These are phyloP conservation scores for Theileria parva DNA, from an alignment of 169 alveolate genomes.

Conservation along the genomic window DNA sequence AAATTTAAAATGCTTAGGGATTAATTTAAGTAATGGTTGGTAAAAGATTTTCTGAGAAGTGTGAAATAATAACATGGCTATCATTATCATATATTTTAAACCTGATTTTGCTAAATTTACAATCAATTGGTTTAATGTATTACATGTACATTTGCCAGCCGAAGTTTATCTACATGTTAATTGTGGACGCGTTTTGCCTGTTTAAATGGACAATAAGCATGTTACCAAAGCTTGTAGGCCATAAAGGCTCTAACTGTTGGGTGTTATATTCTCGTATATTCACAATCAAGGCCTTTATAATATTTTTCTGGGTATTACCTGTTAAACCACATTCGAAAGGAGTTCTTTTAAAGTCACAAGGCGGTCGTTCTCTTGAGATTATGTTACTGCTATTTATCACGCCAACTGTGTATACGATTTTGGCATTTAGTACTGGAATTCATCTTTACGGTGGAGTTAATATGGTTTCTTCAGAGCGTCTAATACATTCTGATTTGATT, in stretches of 20 bases:
- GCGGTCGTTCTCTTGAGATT: slow-evolving; percentile 61
- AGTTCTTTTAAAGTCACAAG: slow-evolving; percentile 9
- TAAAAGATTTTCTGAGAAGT: slow-evolving; percentile 30
- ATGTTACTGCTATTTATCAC: slow-evolving; percentile 48
- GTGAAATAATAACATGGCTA: slow-evolving; percentile 69
- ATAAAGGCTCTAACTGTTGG: slow-evolving; percentile 78
- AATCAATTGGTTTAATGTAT: slow-evolving; percentile 71
- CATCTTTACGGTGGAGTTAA: slow-evolving; percentile 64
- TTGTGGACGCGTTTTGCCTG: slow-evolving; percentile 69
- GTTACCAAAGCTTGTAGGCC: slow-evolving; percentile 68
- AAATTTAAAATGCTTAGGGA: too few species aligned
- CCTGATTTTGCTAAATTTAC: slow-evolving; percentile 56
- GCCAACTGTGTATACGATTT: slow-evolving; percentile 59
- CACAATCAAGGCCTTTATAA: slow-evolving; percentile 66
- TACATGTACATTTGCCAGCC: slow-evolving; percentile 63
- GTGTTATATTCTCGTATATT: slow-evolving; percentile 68
- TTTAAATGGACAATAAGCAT: slow-evolving; percentile 64
- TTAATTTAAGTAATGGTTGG: background rate
- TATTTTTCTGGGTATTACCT: slow-evolving; percentile 71
- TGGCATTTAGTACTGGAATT: slow-evolving; percentile 65
- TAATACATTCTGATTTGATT: slow-evolving; percentile 73
- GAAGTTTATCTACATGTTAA: slow-evolving; percentile 50
- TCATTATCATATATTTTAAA: slow-evolving; percentile 69
- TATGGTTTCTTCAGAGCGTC: slow-evolving; percentile 69
- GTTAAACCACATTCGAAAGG: slow-evolving; percentile 47